Base-by-base conservation (phyloP, 805 yeast species). In the Candida nitratophila region DNA sequence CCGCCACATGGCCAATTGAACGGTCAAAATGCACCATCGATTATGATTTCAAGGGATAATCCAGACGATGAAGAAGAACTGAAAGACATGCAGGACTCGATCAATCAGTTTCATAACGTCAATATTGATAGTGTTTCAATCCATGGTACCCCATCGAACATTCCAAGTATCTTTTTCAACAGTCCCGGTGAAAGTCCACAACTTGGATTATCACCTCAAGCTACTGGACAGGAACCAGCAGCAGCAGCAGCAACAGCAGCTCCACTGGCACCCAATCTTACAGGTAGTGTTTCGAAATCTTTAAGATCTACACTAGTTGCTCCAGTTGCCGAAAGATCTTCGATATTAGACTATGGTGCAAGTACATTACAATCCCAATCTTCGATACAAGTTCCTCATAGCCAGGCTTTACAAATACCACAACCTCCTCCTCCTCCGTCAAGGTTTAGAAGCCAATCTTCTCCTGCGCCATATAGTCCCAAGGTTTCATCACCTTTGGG, bases 61-160 rank as follows among this genome's bases (percentile, higher is more conserved):
- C 76, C 74, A 20, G 80, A 76, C 37, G 95, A 85, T 47, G 81
- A 77, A 50, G 84, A 82, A 51, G 84, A 80, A 38, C 67, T 84
- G 29, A 77, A 76, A 48, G 90, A 82, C 50, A 83, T 84, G 81
- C 84, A 79, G 52, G 83, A 84, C 12, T 83, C 84, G 14, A 76
- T 83, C 44, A 79, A 79, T 49, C 82, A 81, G 56, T 88, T 88
- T 63, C 82, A 78, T 42, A 81, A 85, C 55, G 83, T 88, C 44
- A 77, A 81, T 26, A 87, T 86, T 33, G 96, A 88, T 57, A 79
- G 86, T 44, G 89, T 83, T 3, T 76, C 85, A 38, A 73, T 80
- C 16, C 80, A 74, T 52, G 90, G 91, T n/a, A 74, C 75, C 1
- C 85, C 88, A 0, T 65, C 83, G 1, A 74, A 70, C 46, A 66